A percentile compares a stretch with the other conserved stretches of the same genome.
Conservation (phyloP, 805 yeast genomes). For the Candida takata region DNA sequence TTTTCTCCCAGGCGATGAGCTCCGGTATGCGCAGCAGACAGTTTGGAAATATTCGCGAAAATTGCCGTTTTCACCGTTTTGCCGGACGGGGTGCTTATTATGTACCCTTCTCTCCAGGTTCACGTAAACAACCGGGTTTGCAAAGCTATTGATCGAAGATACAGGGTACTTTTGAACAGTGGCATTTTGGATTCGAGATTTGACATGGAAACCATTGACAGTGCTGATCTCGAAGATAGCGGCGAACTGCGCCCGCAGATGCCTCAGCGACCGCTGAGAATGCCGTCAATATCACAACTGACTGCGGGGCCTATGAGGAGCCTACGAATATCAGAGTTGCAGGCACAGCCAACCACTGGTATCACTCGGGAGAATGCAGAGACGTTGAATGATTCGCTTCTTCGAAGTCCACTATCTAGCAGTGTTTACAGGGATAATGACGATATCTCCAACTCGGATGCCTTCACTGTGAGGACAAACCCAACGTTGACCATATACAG, state of each 20-base stretch:
- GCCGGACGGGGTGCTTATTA: too few relatives aligned
- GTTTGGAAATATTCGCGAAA: too few relatives aligned
- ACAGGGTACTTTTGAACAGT: too few relatives aligned
- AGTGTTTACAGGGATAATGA: too few relatives aligned
- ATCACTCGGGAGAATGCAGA: constrained; percentile 19
- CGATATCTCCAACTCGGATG: constrained; percentile 7
- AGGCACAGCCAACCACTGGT: constrained; percentile 29
- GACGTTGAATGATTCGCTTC: neutral
- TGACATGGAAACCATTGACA: too few relatives aligned
- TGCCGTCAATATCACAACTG: constrained; percentile 18
- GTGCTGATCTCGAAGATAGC: neutral
- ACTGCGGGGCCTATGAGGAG: constrained; percentile 12
- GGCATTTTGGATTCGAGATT: too few relatives aligned
- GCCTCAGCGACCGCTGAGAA: constrained; percentile 16
- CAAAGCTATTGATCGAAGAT: too few relatives aligned
- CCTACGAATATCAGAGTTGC: constrained; percentile 17
- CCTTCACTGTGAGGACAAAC: constrained; percentile 19
- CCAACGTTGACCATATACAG: constrained; percentile 26
- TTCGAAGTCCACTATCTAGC: too few relatives aligned
- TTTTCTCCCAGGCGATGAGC: constrained; percentile 2
- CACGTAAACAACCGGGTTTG: too few relatives aligned
- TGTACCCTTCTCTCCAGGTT: too few relatives aligned
- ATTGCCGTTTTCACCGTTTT: neutral
- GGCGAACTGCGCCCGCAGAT: constrained; percentile 5
- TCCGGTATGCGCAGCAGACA: too few relatives aligned